Base-by-base conservation (phyloP, 164 flowering plant species). In the Saururus chinensis region DNA sequence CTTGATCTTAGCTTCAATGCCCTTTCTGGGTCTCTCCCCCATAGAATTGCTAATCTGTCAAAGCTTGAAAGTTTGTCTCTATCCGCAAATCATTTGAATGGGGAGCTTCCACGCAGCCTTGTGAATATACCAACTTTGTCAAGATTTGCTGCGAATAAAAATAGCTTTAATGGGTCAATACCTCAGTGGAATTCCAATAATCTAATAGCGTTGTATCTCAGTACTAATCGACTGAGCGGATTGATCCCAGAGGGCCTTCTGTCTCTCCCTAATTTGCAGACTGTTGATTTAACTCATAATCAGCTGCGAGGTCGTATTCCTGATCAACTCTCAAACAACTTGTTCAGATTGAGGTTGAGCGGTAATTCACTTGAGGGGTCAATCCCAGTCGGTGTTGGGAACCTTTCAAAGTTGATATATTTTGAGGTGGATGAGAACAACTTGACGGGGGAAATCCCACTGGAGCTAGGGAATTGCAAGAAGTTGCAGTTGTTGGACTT, bases 61-160 rank as follows among this genome's bases (percentile, higher is more conserved):
- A 79, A 76, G 71, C 57, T 84, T 66, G 57, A 79, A 56, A 51
- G 21, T 35, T 70, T 85, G 60, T 40, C 78, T 11, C 75, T 88
- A 21, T 85, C 91, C 40, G 4, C 71, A 16, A 88, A 85, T 65
- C 0, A 40, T 20, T 66, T 88, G 37, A 62, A 0, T 57, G 91
- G 89, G 22, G 61, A n/a, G 63, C 74, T 88, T 68, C 91, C 95
- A 14, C 19, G 1, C 10, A 56, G 8, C 30, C 68, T 88, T 56
- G 56, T 70, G 17, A 73, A 24, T 16, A 75, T 82, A 51, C n/a
- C 20, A 55, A 66, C 83, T 7, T 70, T 88, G 20, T 20, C 40
- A 10, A 64, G 88, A n/a, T 84, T 88, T 62, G 81, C 85, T 9
- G 95, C 95, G 0, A 70, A 85, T 62, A 77, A 67, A 60, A 88